Percentiles rank a stretch among this genome's conserved stretches.
Evolutionary conservation across 441 rosid species (phyloP).

Genomic region (Erodium texanum): DNA sequence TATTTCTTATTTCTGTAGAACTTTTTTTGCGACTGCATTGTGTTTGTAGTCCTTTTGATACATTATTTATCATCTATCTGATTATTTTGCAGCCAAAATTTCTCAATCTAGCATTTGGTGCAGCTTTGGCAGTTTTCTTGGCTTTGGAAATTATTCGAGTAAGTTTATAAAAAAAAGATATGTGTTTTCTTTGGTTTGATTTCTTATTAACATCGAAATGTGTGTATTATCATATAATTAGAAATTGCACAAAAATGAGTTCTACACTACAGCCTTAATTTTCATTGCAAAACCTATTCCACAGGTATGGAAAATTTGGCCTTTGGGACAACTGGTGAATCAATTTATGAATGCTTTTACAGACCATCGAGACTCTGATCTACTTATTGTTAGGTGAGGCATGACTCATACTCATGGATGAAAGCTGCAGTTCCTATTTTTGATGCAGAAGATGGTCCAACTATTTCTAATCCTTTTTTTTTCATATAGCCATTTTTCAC

Average conservation of each 20-base stretch:
- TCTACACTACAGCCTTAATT: background rate
- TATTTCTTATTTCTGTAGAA: constrained; percentile 6
- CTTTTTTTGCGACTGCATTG: constrained; percentile 2
- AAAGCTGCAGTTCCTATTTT: constrained; percentile 2
- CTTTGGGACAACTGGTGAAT: constrained; percentile 67
- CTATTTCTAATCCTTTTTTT: constrained; percentile 9
- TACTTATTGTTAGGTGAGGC: constrained; percentile 74
- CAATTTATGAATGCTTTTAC: constrained; percentile 92
- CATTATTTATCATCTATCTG: constrained; percentile 12
- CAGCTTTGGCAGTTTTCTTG: constrained; percentile 73
- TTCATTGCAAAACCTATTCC: constrained; percentile 2
- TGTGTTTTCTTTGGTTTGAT: background rate
- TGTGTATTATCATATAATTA: background rate
- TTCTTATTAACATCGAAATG: constrained; percentile 1
- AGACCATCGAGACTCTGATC: constrained; percentile 94
- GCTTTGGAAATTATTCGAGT: constrained; percentile 82
- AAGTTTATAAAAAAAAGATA: constrained; percentile 24
- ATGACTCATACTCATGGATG: background rate
- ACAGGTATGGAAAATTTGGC: constrained; percentile 91
- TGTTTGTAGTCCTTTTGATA: constrained; percentile 6
- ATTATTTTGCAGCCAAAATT: constrained; percentile 65
- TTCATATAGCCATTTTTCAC: constrained; percentile 75
- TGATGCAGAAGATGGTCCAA: constrained; percentile 7
- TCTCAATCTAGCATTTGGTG: constrained; percentile 97
- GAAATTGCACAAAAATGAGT: background rate